Evolutionary conservation across 2,329 filamentous ascomycete species (phyloP), one percentile per base, ranked within the genome.

Genomic region (Fusarium redolens): DNA sequence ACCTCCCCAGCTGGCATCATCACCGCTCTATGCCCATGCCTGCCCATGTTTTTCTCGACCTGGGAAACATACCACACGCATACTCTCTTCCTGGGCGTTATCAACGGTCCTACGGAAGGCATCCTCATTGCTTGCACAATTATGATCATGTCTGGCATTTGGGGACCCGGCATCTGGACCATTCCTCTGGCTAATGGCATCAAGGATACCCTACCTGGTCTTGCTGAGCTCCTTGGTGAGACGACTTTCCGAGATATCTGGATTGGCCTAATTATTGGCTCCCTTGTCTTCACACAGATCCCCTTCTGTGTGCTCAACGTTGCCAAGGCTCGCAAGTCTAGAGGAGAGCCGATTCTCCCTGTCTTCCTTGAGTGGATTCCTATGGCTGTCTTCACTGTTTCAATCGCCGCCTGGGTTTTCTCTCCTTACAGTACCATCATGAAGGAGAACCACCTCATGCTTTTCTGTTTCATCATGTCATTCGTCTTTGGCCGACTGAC

Each of bases 51-150:
- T 87, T 98, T 99, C 85, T 98, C 96, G 6, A 99, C 96, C 4
- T 99, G 96, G 96, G 96, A 99, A 84, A 99, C 96, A 2, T 99
- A 98, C 82, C 96, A 99, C 83, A 98, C 96, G 9, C 96, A 99
- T 82, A 98, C 96, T 0, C 86, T 99, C 10, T 99, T 97, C 82
- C 90, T 99, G 17, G 96, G 96, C 61, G 94, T 96, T 81, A 93
- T 99, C 89, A 99, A 99, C 81, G 96, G 96, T 2, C 96, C 96
- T 4, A 99, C 96, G 38, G 96, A 99, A 85, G 96, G 96, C 25
- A 86, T 99, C 38, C 91, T 98, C 58, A 92, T 99, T 72, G 96
- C 95, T 31, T 95, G 94, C 79, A 83, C 85, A 57, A 89, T 98
- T 79, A 98, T 98, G 94, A 87, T 93, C 62, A 84, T 93, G 41